A percentile compares a stretch with the other conserved stretches of the same genome.
Evolutionary conservation across 2,329 filamentous ascomycete genomes (phyloP).

Genomic region (Didymella keratinophila): DNA sequence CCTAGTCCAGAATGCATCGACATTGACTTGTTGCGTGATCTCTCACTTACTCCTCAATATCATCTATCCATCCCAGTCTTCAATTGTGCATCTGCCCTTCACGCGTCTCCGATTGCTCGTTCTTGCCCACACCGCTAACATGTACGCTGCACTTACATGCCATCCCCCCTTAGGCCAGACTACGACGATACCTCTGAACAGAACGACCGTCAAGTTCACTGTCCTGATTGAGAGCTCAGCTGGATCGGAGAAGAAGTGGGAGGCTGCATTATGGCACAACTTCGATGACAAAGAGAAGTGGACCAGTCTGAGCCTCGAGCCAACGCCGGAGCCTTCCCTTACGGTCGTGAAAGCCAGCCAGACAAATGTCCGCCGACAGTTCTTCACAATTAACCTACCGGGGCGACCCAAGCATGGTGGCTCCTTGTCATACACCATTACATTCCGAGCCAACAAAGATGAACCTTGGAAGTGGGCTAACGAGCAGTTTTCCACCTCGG

Average conservation of each 20-base stretch:
- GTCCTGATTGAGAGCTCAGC: constrained; percentile 73
- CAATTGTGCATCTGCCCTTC: not conserved
- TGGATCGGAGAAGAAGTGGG: constrained; percentile 67
- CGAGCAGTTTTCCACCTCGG: constrained; percentile 67
- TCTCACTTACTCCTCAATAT: constrained; percentile 7
- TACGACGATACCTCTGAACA: constrained; percentile 63
- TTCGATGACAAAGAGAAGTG: constrained; percentile 64
- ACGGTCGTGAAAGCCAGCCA: constrained; percentile 30
- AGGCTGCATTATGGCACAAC: constrained; percentile 79
- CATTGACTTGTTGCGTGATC: constrained; percentile 6
- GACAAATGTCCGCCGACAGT: constrained; percentile 50
- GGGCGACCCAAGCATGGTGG: constrained; percentile 55
- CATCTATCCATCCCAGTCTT: not conserved
- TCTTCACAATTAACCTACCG: constrained; percentile 63
- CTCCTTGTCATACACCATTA: constrained; percentile 72
- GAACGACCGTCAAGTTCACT: constrained; percentile 62
- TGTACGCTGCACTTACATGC: constrained; percentile 65
- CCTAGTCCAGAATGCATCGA: constrained; percentile 21
- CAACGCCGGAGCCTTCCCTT: constrained; percentile 39
- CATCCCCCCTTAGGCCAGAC: constrained; percentile 80
- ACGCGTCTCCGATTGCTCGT: not conserved
- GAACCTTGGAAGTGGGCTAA: constrained; percentile 75
- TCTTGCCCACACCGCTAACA: constrained; percentile 27
- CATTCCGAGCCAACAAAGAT: constrained; percentile 64
- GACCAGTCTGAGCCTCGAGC: constrained; percentile 65